phyloP scores from a whole-genome alignment of 371 early-diverging fungal species.

The Mucor velutinosus region DNA sequence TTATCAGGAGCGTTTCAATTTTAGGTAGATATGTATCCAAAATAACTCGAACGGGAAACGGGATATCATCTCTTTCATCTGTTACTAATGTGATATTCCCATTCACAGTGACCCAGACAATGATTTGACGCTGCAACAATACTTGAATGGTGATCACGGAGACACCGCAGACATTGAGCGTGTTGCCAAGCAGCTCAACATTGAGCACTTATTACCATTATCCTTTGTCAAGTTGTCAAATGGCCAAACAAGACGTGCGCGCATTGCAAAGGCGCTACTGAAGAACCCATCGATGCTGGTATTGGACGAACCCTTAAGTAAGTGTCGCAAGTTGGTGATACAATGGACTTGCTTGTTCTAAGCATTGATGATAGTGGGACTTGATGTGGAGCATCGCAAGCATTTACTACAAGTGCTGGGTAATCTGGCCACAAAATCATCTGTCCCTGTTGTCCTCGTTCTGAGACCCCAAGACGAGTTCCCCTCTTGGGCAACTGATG shows the following conservation, averaged over 20 bases:
- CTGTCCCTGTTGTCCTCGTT: slow-evolving; percentile 49
- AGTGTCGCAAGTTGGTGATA: slow-evolving; percentile 31
- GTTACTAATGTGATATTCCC: background rate
- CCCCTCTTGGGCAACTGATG: slow-evolving; percentile 60
- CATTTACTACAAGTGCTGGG: slow-evolving; percentile 45
- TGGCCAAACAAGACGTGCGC: slow-evolving; percentile 61
- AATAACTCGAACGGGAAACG: background rate
- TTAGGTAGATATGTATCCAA: slow-evolving; percentile 28
- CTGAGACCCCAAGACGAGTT: slow-evolving; percentile 61
- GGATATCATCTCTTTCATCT: background rate
- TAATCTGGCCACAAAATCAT: slow-evolving; percentile 23
- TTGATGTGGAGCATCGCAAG: slow-evolving; percentile 57
- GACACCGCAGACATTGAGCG: slow-evolving; percentile 9
- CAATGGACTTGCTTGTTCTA: background rate
- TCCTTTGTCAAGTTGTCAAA: slow-evolving; percentile 61
- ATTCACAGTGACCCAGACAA: slow-evolving; percentile 47
- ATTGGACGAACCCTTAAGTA: slow-evolving; percentile 66
- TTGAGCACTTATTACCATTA: slow-evolving; percentile 35
- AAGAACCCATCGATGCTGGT: slow-evolving; percentile 44
- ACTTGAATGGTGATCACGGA: slow-evolving; percentile 16
- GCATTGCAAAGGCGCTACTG: slow-evolving; percentile 53
- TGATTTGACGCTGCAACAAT: slow-evolving; percentile 38
- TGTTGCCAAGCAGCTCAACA: slow-evolving; percentile 35
- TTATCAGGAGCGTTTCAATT: slow-evolving; percentile 63
- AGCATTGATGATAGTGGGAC: slow-evolving; percentile 44